Evolutionary conservation across 192 early-diverging fungal genomes (phyloP).

Genomic region (Coemansia sp.): DNA sequence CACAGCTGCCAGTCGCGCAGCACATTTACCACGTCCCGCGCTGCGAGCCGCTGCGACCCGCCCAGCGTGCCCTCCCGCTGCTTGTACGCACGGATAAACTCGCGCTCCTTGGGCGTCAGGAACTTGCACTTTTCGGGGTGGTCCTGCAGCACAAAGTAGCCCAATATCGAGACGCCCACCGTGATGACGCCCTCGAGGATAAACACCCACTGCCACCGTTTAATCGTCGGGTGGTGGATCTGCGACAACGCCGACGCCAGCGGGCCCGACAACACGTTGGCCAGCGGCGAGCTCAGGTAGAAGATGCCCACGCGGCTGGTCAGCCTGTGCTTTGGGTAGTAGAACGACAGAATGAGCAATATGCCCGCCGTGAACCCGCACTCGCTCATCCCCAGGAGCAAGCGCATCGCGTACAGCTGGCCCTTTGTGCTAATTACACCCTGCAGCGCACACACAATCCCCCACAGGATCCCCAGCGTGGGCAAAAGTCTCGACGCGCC

Average conservation of each 20-base stretch:
- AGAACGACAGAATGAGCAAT: constrained; percentile 42
- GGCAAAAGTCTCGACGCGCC: constrained; percentile 44
- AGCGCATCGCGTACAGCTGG: constrained; percentile 41
- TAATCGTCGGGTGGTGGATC: constrained; percentile 39
- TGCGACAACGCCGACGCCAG: constrained; percentile 46
- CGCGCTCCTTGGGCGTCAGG: constrained; percentile 29
- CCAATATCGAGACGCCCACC: constrained; percentile 23
- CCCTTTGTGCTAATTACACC: constrained; percentile 29
- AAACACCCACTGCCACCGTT: constrained; percentile 54
- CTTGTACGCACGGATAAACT: constrained; percentile 38
- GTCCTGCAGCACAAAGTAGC: constrained; percentile 42
- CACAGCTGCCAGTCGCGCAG: constrained; percentile 48
- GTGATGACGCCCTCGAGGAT: constrained; percentile 46
- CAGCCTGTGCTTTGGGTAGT: constrained; percentile 31
- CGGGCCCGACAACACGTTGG: constrained; percentile 42
- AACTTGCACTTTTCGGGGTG: constrained; percentile 48
- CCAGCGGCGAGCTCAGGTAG: constrained; percentile 40
- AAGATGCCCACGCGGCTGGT: constrained; percentile 33
- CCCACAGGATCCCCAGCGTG: constrained; percentile 43
- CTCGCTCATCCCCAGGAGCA: constrained; percentile 43
- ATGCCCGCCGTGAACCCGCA: constrained; percentile 46
- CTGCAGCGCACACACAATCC: constrained; percentile 42
- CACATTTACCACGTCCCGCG: constrained; percentile 8
- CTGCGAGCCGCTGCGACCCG: constrained; percentile 27
- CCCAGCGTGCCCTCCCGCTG: constrained; percentile 34